A percentile compares a stretch with the other conserved stretches of the same genome.
Evolutionary conservation across 2,329 filamentous ascomycete species (phyloP).

Genomic region (Alternaria hordeiaustralica): DNA sequence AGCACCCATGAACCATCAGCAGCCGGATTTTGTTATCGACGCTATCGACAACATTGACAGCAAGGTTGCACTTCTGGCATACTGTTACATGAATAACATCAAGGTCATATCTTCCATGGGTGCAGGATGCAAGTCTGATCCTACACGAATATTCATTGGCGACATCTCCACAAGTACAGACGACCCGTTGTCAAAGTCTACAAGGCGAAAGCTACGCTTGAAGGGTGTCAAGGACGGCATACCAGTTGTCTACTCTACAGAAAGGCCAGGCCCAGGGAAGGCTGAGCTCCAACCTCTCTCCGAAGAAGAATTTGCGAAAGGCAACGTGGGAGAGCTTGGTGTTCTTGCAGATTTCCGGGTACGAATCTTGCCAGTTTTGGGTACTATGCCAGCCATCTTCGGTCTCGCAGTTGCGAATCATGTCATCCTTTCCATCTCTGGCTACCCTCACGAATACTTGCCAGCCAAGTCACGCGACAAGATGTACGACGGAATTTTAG

Average conservation of each 20-base stretch:
- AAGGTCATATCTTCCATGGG: constrained; percentile 95
- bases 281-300: constrained; percentile 84
- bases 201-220: constrained; percentile 76
- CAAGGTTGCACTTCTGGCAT: constrained; percentile 88
- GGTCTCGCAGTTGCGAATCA: constrained; percentile 92
- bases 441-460: constrained; percentile 86
- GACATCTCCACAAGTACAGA: constrained; percentile 90
- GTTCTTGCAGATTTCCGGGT: constrained; percentile 92
- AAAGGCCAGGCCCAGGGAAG: constrained; percentile 89
- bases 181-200: constrained; percentile 85
- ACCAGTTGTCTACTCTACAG: constrained; percentile 89
- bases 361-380: constrained; percentile 91
- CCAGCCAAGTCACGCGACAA: constrained; percentile 84
- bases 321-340: constrained; percentile 82
- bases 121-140: constrained; percentile 88
- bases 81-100: constrained; percentile 79
- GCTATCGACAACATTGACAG: constrained; percentile 99
- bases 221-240: constrained; percentile 84
- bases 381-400: constrained; percentile 97
- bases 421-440: constrained; percentile 79
- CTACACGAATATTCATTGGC: constrained; percentile 84
- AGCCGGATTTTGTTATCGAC: constrained; percentile 89
- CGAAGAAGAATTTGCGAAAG: constrained; percentile 87
- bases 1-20: constrained; percentile 68
- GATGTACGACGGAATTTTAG: constrained; percentile 86